These are phyloP conservation scores for Tulasnella sp. DNA, from an alignment of 768 basidiomycete species.

Conservation along the genomic window DNA sequence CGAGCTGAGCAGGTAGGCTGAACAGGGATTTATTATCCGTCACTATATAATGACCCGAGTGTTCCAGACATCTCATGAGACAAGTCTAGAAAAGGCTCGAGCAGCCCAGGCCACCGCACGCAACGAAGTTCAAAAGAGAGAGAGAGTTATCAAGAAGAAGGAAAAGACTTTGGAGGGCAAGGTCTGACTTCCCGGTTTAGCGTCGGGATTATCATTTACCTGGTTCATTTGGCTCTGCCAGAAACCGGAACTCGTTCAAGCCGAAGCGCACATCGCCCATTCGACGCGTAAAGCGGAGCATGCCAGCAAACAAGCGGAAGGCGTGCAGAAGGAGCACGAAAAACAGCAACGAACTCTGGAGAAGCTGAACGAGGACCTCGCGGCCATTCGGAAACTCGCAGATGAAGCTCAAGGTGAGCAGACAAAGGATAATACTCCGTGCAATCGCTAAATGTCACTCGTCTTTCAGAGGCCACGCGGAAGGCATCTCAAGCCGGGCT, in stretches of 20 bases:
- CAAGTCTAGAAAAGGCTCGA: conserved; percentile 62
- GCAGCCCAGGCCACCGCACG: conserved; percentile 74
- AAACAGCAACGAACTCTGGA: conserved; percentile 47
- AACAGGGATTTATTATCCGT: background rate
- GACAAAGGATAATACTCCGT: background rate
- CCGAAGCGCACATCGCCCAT: conserved; percentile 85
- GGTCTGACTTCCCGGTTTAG: conserved; percentile 42
- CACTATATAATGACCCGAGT: background rate
- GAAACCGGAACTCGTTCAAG: conserved; percentile 76
- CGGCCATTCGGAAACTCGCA: conserved; percentile 56
- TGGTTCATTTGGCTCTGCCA: no score
- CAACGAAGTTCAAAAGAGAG: conserved; percentile 67
- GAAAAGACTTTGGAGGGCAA: conserved; percentile 83
- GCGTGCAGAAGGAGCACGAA: conserved; percentile 53
- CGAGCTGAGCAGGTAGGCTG: conserved; percentile 50
- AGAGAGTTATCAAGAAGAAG: conserved; percentile 80
- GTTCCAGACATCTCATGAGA: conserved; percentile 47
- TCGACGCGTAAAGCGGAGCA: conserved; percentile 69
- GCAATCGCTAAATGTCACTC: background rate
- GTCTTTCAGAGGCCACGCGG: conserved; percentile 57
- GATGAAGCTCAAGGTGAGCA: conserved; percentile 68
- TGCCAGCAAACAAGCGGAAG: conserved; percentile 52
- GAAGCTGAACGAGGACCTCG: conserved; percentile 56
- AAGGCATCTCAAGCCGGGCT: conserved; percentile 64
- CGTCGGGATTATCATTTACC: no score